phyloP scores from a whole-genome alignment of 1,284 basidiomycete species.

The Cystobasidium pallidum region DNA sequence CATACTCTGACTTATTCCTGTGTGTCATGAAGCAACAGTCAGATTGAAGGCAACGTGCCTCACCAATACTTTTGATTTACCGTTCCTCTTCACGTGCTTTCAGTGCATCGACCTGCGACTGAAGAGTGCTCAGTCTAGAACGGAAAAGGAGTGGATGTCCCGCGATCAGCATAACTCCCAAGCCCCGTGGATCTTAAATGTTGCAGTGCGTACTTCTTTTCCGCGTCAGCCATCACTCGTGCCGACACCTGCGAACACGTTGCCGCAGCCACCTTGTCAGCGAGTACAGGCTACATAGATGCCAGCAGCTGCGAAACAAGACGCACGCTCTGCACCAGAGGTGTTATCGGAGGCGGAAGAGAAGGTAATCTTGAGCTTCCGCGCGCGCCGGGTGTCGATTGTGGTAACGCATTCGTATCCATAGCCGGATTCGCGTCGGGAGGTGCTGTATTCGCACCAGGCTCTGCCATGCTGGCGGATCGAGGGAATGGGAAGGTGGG shows the following conservation, averaged over 20 bases:
- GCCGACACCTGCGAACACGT: constrained; percentile 2
- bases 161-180: background rate
- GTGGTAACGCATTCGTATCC: too few relatives aligned
- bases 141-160: background rate
- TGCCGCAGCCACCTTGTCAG: background rate
- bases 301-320: background rate
- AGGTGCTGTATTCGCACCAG: background rate
- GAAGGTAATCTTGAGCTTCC: background rate
- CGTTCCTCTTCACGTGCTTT: constrained; percentile 20
- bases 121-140: constrained; percentile 10
- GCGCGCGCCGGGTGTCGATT: background rate
- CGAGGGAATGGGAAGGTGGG: constrained; percentile 1
- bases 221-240: constrained; percentile 24
- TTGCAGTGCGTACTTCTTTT: constrained; percentile 16
- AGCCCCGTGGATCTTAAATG: too few relatives aligned
- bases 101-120: constrained; percentile 18
- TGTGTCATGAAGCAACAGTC: background rate
- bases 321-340: constrained; percentile 20
- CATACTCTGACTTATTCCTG: background rate
- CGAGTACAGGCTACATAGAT: background rate
- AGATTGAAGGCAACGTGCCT: background rate
- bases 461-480: constrained; percentile 11
- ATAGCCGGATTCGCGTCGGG: background rate
- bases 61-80: background rate
- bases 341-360: constrained; percentile 12